Evolutionary conservation across 1,139 yeast genomes (phyloP), one percentile per base, ranked within the genome.

Genomic region (Hyphopichia buzzinii): DNA sequence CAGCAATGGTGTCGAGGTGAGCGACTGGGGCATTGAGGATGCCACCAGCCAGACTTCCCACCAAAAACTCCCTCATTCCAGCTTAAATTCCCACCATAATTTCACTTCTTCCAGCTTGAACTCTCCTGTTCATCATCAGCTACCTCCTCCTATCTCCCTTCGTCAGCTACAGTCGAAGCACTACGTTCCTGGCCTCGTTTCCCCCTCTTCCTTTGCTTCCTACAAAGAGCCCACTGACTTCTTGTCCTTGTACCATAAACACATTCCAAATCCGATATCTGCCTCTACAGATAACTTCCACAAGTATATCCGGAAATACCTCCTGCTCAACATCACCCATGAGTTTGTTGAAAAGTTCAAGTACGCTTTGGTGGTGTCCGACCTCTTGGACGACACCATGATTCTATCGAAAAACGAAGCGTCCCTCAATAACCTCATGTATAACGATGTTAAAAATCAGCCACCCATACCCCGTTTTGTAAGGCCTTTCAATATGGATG

Each of bases 21-120:
- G 72, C 38, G 73, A 67, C 43, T 67, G 73, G 73, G 73, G 73
- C 1, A 66, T 67, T 17, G 73, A 67, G 39, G 72, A 64, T 26
- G 38, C 54, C 12, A 37, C 37, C 26, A 17, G 37, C 3, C 30
- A 42, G 15, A n/a, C n/a, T n/a, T n/a, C n/a, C n/a, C n/a, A n/a
- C n/a, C n/a, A n/a, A n/a, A n/a, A n/a, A n/a, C n/a, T n/a, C n/a
- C n/a, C n/a, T n/a, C n/a, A n/a, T n/a, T 43, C 52, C 7, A 39
- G 53, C 17, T 30, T 40, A 3, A 39, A 44, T 28, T 44, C 35
- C n/a, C 17, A 13, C 17, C 26, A 15, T 7, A 8, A 5, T 8
- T 7, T n/a, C 10, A 7, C 23, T 19, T 19, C 23, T 10, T 10
- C 23, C 23, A 19, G 23, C 23, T 7, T 19, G 10, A 19, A 19